Evolutionary conservation across 225 moss, liverwort and hornwort species (phyloP).

Genomic region (Lunularia cruciata): DNA sequence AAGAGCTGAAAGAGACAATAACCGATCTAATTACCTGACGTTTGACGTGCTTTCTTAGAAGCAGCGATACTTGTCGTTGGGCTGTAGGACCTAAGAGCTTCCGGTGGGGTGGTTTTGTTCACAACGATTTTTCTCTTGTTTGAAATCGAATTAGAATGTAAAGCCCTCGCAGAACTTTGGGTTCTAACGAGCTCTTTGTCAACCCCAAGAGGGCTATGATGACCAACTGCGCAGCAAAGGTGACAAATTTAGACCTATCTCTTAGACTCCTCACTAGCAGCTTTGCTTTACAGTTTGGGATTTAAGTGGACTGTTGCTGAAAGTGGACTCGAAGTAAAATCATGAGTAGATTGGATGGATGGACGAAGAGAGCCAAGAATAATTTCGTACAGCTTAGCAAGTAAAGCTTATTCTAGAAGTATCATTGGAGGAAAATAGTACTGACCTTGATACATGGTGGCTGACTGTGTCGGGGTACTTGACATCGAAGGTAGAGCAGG

Average conservation of each 20-base stretch:
- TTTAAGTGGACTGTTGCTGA: not conserved
- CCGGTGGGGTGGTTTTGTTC: conserved; percentile 2
- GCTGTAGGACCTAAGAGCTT: not conserved
- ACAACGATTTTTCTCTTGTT: conserved; percentile 27
- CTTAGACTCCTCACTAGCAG: too few relatives aligned
- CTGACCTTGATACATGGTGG: conserved; percentile 21
- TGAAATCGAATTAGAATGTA: conserved; percentile 1
- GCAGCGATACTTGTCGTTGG: not conserved
- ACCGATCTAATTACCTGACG: conserved; percentile 5
- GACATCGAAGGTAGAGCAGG: conserved; percentile 8
- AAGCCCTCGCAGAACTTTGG: not conserved
- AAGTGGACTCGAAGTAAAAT: too few relatives aligned
- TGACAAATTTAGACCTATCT: too few relatives aligned
- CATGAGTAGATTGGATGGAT: too few relatives aligned
- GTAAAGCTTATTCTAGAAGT: not conserved
- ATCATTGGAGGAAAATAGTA: not conserved
- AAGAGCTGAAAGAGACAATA: too few relatives aligned
- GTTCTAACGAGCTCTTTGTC: conserved; percentile 4
- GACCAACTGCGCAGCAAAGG: conserved; percentile 28
- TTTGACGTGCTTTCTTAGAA: conserved; percentile 31
- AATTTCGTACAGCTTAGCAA: too few relatives aligned
- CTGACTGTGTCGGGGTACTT: conserved; percentile 11
- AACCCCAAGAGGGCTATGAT: conserved; percentile 14
- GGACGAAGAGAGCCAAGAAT: too few relatives aligned
- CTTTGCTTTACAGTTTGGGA: too few relatives aligned